A percentile compares a stretch with the other conserved stretches of the same genome.
phyloP scores from a whole-genome alignment of 2,329 filamentous ascomycete genomes.

The Hansfordia pulvinata region DNA sequence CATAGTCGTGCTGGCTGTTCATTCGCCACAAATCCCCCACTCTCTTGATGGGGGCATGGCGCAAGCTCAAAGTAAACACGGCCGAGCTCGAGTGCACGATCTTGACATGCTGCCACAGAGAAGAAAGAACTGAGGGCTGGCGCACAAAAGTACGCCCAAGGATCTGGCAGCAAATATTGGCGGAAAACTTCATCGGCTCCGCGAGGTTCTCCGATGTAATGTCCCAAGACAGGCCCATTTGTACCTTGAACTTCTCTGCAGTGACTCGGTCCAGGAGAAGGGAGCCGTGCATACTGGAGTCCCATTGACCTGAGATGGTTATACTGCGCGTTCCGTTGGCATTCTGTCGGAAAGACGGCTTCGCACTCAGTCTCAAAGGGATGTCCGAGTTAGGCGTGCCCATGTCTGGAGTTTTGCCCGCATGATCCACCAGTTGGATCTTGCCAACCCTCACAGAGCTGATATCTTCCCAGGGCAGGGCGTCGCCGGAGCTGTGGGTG shows the following conservation, averaged over 20 bases:
- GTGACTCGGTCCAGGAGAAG: constrained; percentile 89
- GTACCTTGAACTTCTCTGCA: constrained; percentile 82
- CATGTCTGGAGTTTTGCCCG: constrained; percentile 73
- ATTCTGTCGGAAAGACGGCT: constrained; percentile 71
- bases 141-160: constrained; percentile 73
- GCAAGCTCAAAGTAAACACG: constrained; percentile 76
- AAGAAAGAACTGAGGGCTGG: constrained; percentile 74
- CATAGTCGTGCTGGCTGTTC: constrained; percentile 88
- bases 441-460: constrained; percentile 64
- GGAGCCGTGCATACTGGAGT: constrained; percentile 84
- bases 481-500: constrained; percentile 82
- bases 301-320: constrained; percentile 86
- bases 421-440: constrained; percentile 71
- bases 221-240: constrained; percentile 79
- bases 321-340: constrained; percentile 83
- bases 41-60: constrained; percentile 79
- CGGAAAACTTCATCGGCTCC: constrained; percentile 77
- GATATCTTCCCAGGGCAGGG: constrained; percentile 79
- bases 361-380: constrained; percentile 59
- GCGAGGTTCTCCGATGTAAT: constrained; percentile 70
- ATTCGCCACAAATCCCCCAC: constrained; percentile 92
- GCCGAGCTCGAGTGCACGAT: constrained; percentile 78
- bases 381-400: constrained; percentile 61
- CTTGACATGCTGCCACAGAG: constrained; percentile 72
- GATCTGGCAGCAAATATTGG: constrained; percentile 73